Base-by-base conservation (phyloP, 2,329 filamentous ascomycete genomes). In the Fusarium guadeloupense region DNA sequence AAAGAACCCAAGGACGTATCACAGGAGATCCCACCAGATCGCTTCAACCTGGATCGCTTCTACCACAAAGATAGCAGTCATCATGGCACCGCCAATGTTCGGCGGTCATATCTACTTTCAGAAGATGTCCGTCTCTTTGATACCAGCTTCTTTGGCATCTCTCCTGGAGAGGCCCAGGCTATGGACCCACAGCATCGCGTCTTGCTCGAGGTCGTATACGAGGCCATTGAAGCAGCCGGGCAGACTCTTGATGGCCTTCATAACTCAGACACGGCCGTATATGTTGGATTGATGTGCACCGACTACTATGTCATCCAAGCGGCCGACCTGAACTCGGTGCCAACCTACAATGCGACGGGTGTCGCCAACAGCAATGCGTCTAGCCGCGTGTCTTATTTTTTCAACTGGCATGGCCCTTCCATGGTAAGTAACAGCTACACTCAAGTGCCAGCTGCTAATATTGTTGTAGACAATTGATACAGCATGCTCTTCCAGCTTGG, bases 131-230 rank as follows among this genome's bases (percentile, higher is more conserved):
- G 33, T 5, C 14, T 37, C 1, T 62, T 62, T 12, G 59, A 62
- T 25, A 40, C 47, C 5, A 25, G 40, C 0, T 62, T 62, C 31
- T 60, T 62, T 5, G 25, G 21, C 7, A 60, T 56, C 16, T 38
- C 28, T 7, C 37, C 51, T 1, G 30, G 34, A 0, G 56, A 62
- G 16, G 44, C 50, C 6, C 44, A 54, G 3, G 21, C 50, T 9
- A 59, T 62, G 31, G 55, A 62, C 14, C 59, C 59, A 0, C 55
- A 62, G 20, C 45, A 53, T 12, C 39, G 55, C 1, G n/a, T 60
- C 7, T 17, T 47, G 12, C 44, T 62, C 0, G 59, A 62, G 21
- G 48, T 44, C n/a, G 43, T 50, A 16, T 62, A 60, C 10, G 55
- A 62, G 17, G 47, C 51, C 1, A 21, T 54, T 0, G 33, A 33